Percentiles rank a stretch among this genome's conserved stretches.
Evolutionary conservation across 106 monocot species (phyloP).

Genomic region (Apostasia shenzhenica): DNA sequence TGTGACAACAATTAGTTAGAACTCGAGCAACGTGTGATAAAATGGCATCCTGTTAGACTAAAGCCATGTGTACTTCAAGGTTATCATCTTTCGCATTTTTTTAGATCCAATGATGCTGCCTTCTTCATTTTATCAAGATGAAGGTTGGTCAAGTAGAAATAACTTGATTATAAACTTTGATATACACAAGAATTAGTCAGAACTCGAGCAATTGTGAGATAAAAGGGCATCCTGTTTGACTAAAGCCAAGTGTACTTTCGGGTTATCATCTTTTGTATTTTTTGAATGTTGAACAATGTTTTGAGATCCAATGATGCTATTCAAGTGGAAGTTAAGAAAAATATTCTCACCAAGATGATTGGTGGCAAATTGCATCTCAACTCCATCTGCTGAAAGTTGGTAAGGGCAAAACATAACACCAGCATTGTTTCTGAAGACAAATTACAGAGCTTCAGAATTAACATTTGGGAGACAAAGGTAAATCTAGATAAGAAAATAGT

Average conservation of each 20-base stretch:
- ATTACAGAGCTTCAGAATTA: neutral
- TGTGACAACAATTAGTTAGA: neutral
- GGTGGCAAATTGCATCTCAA: slow-evolving; percentile 91
- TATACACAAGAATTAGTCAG: too few species aligned
- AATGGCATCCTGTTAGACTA: too few species aligned
- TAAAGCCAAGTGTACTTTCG: too few species aligned
- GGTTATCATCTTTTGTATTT: too few species aligned
- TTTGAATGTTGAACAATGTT: too few species aligned
- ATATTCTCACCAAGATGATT: slow-evolving; percentile 59
- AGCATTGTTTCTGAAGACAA: slow-evolving; percentile 80
- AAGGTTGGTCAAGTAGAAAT: slow-evolving; percentile 79
- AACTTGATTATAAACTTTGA: slow-evolving; percentile 35
- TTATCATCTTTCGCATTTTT: too few species aligned
- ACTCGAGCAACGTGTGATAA: too few species aligned
- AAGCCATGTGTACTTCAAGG: too few species aligned
- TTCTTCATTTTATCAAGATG: slow-evolving; percentile 81
- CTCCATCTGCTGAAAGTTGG: slow-evolving; percentile 57
- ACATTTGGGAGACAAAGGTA: neutral
- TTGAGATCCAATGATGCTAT: too few species aligned
- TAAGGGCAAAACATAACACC: slow-evolving; percentile 64
- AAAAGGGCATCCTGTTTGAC: too few species aligned
- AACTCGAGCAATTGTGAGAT: too few species aligned
- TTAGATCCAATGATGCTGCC: slow-evolving; percentile 20
- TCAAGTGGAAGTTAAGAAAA: neutral
- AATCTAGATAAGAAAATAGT: neutral